Evolutionary conservation across 1,139 yeast species (phyloP).

Genomic region (Candida frijolesensis): DNA sequence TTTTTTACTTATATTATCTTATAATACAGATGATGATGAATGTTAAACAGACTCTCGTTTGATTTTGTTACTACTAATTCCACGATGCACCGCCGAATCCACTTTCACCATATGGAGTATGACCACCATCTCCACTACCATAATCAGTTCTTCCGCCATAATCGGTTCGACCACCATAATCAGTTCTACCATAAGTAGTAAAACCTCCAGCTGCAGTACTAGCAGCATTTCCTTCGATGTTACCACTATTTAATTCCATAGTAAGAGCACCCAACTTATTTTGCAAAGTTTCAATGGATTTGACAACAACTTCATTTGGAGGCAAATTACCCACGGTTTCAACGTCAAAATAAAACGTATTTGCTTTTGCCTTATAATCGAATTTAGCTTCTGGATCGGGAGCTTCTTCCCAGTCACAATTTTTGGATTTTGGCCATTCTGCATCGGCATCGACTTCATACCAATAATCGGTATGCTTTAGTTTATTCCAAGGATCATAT

Average conservation of each 20-base stretch:
- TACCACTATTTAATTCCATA: conserved; percentile 71
- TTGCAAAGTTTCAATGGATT: conserved; percentile 83
- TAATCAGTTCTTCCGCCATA: conserved; percentile 42
- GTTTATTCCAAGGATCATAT: conserved; percentile 98
- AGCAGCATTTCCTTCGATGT: conserved; percentile 44
- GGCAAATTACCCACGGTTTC: conserved; percentile 90
- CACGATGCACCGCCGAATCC: conserved; percentile 35
- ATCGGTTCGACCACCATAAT: conserved; percentile 42
- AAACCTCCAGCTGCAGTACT: conserved; percentile 44
- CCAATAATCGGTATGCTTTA: conserved; percentile 96
- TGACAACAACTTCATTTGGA: conserved; percentile 84
- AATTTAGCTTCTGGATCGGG: conserved; percentile 87
- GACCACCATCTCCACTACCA: conserved; percentile 39
- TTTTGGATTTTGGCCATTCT: conserved; percentile 92
- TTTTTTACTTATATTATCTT: conserved; percentile 3
- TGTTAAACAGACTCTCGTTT: too few species aligned
- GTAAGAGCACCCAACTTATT: conserved; percentile 89
- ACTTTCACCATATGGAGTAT: conserved; percentile 46
- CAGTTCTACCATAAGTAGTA: conserved; percentile 53
- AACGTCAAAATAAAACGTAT: conserved; percentile 79
- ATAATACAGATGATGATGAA: background rate
- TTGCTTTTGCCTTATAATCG: conserved; percentile 83
- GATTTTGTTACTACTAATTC: conserved; percentile 11
- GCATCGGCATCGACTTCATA: conserved; percentile 83
- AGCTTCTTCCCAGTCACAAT: conserved; percentile 95